Percentiles rank a stretch among this genome's conserved stretches.
Conservation (phyloP, 2,329 filamentous ascomycete species). For the Fusarium poae region DNA sequence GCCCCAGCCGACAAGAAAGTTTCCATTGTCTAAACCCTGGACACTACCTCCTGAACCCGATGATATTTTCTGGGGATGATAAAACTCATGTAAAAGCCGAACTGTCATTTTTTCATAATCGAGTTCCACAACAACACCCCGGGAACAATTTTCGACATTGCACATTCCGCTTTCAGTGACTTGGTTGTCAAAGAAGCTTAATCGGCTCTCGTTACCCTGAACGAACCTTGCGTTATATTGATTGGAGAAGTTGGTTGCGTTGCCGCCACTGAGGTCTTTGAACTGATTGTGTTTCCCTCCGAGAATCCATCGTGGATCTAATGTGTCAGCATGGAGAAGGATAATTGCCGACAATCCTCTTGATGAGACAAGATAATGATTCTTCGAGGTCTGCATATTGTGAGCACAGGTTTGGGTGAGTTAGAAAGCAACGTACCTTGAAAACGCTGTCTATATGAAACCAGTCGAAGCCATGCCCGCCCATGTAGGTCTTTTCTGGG, state of each 20-base stretch:
- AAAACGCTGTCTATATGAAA: slow-evolving; percentile 49
- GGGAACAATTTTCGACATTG: slow-evolving; percentile 34
- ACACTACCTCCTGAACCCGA: slow-evolving; percentile 64
- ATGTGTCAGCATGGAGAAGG: slow-evolving; percentile 48
- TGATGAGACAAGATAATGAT: slow-evolving; percentile 53
- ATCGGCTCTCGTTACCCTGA: slow-evolving; percentile 58
- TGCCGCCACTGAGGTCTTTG: slow-evolving; percentile 50
- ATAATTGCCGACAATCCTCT: slow-evolving; percentile 50
- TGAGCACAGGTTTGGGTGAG: neutral
- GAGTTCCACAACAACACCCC: slow-evolving; percentile 54
- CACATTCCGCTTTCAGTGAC: slow-evolving; percentile 32
- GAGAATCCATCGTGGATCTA: slow-evolving; percentile 52
- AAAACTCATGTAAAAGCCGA: slow-evolving; percentile 62
- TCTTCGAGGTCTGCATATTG: slow-evolving; percentile 42
- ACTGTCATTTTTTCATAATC: slow-evolving; percentile 62
- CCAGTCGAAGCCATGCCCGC: slow-evolving; percentile 47
- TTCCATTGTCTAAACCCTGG: slow-evolving; percentile 66
- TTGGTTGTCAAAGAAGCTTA: slow-evolving; percentile 68
- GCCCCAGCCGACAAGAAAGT: slow-evolving; percentile 70
- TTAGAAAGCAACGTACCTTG: slow-evolving; percentile 29
- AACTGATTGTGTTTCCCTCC: slow-evolving; percentile 54
- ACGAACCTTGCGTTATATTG: slow-evolving; percentile 66
- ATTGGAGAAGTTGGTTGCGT: slow-evolving; percentile 52
- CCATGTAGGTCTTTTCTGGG: slow-evolving; percentile 37
- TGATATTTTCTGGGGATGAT: slow-evolving; percentile 63